Conservation (phyloP, 768 basidiomycete genomes). For the Mycena haematopus region DNA sequence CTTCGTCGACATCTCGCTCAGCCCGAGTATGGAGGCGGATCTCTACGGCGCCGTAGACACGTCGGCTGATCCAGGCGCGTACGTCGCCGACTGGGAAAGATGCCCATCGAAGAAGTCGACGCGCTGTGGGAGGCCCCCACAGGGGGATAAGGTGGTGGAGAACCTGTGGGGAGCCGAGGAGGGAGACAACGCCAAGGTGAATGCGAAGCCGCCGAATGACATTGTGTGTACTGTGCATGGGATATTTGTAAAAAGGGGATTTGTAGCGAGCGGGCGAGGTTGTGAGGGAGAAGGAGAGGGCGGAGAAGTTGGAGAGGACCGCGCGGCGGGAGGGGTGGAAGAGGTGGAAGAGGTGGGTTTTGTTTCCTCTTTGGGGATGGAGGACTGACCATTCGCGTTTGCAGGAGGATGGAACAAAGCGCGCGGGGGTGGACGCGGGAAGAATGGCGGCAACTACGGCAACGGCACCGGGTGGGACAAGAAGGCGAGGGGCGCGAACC, state of each 20-base stretch:
- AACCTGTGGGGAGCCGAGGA: slow-evolving; percentile 36
- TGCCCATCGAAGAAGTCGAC: slow-evolving; percentile 13
- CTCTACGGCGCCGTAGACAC: slow-evolving; percentile 29
- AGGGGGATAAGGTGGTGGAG: no score
- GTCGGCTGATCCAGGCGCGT: slow-evolving; percentile 30
- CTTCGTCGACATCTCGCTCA: slow-evolving; percentile 32
- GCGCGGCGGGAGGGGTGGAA: background rate
- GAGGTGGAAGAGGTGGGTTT: slow-evolving; percentile 1
- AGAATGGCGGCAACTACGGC: background rate
- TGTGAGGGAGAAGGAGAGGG: slow-evolving; percentile 35
- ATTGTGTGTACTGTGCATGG: slow-evolving; percentile 40
- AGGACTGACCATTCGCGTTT: background rate
- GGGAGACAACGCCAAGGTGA: slow-evolving; percentile 15
- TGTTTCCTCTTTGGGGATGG: background rate
- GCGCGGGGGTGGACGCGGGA: background rate
- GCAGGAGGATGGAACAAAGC: slow-evolving; percentile 1
- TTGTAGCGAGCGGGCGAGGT: slow-evolving; percentile 40
- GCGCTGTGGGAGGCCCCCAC: slow-evolving; percentile 5
- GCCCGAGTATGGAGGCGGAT: slow-evolving; percentile 35
- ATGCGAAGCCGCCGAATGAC: slow-evolving; percentile 18
- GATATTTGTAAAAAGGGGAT: slow-evolving; percentile 45
- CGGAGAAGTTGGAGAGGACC: slow-evolving; percentile 21
- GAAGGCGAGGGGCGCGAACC: background rate
- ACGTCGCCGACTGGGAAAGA: slow-evolving; percentile 36
- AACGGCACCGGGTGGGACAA: slow-evolving; percentile 15